phyloP scores from a whole-genome alignment of 164 flowering plant species.

The Stephania cephalantha region DNA sequence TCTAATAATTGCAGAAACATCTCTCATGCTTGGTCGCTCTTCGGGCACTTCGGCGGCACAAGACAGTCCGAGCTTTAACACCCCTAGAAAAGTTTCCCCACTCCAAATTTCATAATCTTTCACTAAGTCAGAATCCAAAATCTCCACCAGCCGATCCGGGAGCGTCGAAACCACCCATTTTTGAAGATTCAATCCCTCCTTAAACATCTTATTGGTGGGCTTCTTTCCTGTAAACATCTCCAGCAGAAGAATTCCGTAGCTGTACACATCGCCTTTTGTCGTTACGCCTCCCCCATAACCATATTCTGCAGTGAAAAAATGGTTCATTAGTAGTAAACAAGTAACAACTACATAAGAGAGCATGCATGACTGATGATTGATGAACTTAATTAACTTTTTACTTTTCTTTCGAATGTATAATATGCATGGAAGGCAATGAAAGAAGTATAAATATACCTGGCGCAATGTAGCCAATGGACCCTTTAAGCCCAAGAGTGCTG shows the following conservation, averaged over 20 bases:
- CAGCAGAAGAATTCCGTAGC: slow-evolving; percentile 26
- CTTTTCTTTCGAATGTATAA: background rate
- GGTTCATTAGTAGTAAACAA: background rate
- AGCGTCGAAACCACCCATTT: slow-evolving; percentile 5
- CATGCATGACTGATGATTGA: too few species aligned
- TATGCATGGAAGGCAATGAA: too few species aligned
- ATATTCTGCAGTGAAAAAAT: slow-evolving; percentile 20
- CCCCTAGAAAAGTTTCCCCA: background rate
- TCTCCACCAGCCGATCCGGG: slow-evolving; percentile 9
- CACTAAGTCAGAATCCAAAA: slow-evolving; percentile 5
- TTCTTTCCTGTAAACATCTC: slow-evolving; percentile 21
- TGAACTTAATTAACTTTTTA: background rate
- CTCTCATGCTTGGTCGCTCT: slow-evolving; percentile 20
- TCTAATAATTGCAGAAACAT: slow-evolving; percentile 13
- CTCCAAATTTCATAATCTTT: slow-evolving; percentile 5
- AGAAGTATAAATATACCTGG: slow-evolving; percentile 21
- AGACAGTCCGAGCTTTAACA: slow-evolving; percentile 10
- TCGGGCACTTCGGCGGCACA: slow-evolving; percentile 14
- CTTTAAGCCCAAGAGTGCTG: slow-evolving; percentile 18
- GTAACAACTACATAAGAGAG: background rate
- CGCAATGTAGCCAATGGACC: slow-evolving; percentile 31
- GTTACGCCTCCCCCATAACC: slow-evolving; percentile 19
- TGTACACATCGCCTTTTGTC: slow-evolving; percentile 24
- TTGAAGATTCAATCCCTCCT: slow-evolving; percentile 10
- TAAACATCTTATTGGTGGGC: slow-evolving; percentile 18